Evolutionary conservation across 2,329 filamentous ascomycete genomes (phyloP).

Genomic region (Lecanicillium sp.): DNA sequence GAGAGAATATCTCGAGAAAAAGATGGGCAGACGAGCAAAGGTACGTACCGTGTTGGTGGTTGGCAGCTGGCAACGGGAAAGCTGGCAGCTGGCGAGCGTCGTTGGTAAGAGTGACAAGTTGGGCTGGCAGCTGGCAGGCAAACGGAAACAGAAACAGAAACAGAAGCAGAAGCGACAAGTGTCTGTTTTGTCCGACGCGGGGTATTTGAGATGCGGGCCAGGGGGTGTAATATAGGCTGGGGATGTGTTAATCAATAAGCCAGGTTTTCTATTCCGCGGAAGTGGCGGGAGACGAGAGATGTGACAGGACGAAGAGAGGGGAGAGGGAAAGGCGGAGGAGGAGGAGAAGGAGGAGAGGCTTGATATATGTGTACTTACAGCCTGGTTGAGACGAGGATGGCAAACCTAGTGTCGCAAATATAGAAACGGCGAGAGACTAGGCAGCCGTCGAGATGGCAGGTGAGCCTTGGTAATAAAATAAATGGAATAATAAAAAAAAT

Average conservation of each 20-base stretch:
- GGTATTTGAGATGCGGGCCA: background rate
- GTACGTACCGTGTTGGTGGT: too few relatives aligned
- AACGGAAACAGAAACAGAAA: conserved; percentile 2
- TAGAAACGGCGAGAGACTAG: too few relatives aligned
- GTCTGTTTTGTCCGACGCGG: too few relatives aligned
- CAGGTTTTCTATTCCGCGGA: background rate
- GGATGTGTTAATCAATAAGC: background rate
- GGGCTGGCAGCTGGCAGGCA: background rate
- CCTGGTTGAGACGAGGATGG: background rate
- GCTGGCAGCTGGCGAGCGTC: too few relatives aligned
- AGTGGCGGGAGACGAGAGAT: conserved; percentile 9
- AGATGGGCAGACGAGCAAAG: background rate
- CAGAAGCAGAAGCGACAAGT: too few relatives aligned
- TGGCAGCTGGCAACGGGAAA: too few relatives aligned
- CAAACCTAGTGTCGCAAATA: background rate
- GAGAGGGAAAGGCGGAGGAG: background rate
- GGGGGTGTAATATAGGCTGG: conserved; percentile 6
- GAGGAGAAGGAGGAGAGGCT: conserved; percentile 4
- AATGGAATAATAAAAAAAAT: too few relatives aligned
- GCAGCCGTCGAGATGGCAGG: too few relatives aligned
- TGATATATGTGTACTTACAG: conserved; percentile 11
- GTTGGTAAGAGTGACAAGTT: background rate
- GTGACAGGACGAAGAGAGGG: background rate
- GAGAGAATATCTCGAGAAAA: background rate
- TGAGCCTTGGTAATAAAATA: too few relatives aligned